Base-by-base conservation (phyloP, 768 basidiomycete genomes). In the Boletus pseudopeckii region DNA sequence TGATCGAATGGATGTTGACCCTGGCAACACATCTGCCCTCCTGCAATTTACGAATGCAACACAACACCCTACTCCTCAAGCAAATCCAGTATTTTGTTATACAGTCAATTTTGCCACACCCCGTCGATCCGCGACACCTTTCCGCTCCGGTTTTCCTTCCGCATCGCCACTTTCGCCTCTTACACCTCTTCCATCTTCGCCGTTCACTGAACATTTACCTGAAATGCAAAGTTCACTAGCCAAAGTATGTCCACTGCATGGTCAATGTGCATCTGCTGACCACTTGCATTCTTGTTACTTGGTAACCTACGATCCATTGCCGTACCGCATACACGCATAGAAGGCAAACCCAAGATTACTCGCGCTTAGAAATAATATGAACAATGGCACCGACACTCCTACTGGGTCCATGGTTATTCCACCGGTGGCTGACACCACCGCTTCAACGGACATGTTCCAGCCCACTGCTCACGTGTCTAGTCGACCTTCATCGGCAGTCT, bases 101-200 rank as follows among this genome's bases (percentile, higher is more conserved):
- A 49, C 63, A 7, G 67, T 71, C 42, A 71, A 72, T 40, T 63
- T 63, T 30, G 66, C 62, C 7, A 71, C 71, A 7, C 70, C 71
- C 24, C 28, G 51, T 28, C 48, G 46, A 40, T 38, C 58, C 9
- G 47, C 30, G 4, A 52, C 45, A 14, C 50, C 47, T 28, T 36
- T 49, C 13, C 43, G 45, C 37, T 50, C 56, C 5, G 20, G 28
- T 18, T 30, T 45, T 20, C 49, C 45, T 30, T 17, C 49, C 2
- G 17, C 53, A 15, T 60, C 65, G 5, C 67, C 74, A 10, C 63
- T 73, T 53, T 78, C 77, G 1, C 77, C 77, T 17, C 69, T 84
- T 34, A 82, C 82, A 7, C 82, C 82, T 7, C 60, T 80, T 33
- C 76, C 80, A 7, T 72, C 76, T 54, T 80, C 82, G 1, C 80